These are phyloP conservation scores for Yarrowia sp. DNA, from an alignment of 805 yeast species.

Conservation along the genomic window DNA sequence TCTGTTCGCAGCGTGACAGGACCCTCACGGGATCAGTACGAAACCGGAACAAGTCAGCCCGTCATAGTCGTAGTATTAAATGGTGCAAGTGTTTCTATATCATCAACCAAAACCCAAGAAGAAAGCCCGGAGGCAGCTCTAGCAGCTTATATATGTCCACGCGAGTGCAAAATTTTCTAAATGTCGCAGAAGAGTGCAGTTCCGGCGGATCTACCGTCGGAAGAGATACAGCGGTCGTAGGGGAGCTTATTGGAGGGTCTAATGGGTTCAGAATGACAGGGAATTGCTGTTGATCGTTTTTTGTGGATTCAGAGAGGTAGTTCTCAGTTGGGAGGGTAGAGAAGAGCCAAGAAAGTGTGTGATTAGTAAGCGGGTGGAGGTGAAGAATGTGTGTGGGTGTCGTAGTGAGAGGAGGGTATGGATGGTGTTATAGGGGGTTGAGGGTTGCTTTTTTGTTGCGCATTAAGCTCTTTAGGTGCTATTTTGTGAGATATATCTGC, in stretches of 20 bases:
- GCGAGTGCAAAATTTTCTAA: slow-evolving; percentile 16
- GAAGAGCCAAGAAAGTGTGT: no score
- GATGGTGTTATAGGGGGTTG: no score
- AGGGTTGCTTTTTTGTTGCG: no score
- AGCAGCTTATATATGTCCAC: slow-evolving; percentile 6
- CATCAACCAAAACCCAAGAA: slow-evolving; percentile 33
- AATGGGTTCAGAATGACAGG: background rate
- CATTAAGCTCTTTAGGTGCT: no score
- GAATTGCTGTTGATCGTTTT: background rate
- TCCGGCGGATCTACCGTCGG: slow-evolving; percentile 24
- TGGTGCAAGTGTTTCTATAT: slow-evolving; percentile 24
- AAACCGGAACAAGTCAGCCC: background rate
- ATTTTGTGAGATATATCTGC: no score
- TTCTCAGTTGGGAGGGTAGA: background rate
- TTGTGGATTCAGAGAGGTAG: background rate
- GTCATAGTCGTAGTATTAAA: slow-evolving; percentile 14
- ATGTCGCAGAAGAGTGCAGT: slow-evolving; percentile 30
- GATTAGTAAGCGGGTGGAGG: no score
- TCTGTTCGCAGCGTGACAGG: slow-evolving; percentile 6
- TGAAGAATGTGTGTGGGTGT: no score
- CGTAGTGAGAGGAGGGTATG: no score
- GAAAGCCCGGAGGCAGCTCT: slow-evolving; percentile 12
- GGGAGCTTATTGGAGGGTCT: background rate
- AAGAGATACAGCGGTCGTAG: background rate
- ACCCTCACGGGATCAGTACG: slow-evolving; percentile 3